Evolutionary conservation across 345 rosid genomes (phyloP), one percentile per base, ranked within the genome.

Genomic region (Brassica cretica): DNA sequence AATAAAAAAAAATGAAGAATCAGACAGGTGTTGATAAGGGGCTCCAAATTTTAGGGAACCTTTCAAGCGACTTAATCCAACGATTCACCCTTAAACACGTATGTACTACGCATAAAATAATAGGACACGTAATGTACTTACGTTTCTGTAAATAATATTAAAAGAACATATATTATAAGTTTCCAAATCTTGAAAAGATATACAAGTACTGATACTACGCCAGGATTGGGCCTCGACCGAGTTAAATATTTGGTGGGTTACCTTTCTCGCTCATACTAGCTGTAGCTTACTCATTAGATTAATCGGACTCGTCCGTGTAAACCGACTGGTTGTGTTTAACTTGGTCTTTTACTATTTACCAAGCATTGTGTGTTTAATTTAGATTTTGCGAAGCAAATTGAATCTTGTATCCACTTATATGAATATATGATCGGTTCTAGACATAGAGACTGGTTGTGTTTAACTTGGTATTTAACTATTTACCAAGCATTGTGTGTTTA

Each of bases 11-110:
- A 63, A 8, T 25, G 60, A 59, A 49, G 77, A 63, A 74, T 79
- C 71, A 18, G 66, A 79, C 77, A 72, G 82, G 74, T 73, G 82
- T 73, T 53, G 66, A 25, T 51, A 46, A 64, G 32, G 32, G 68
- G 82, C 82, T 79, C 82, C 75, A 74, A 79, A 74, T 64, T 69
- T 70, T 74, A 74, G 75, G 82, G 82, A 79, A 70, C 66, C 62
- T 79, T 79, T 68, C 75, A 73, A 73, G 78, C 65, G 44, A 74
- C 75, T 68, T 18, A 35, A 74, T 63, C 75, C 35, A 74, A 69
- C 82, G 74, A 69, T 69, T 74, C 79, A 74, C 53, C 44, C 4
- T 74, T 3, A 0, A 64, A 79, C 82, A 74, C 78, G 75, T 74
- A 79, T 79, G 30, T 39, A 18, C 41, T 39, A 46, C 5, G 64